phyloP scores from a whole-genome alignment of 768 basidiomycete species.

The Tulasnella sp. region DNA sequence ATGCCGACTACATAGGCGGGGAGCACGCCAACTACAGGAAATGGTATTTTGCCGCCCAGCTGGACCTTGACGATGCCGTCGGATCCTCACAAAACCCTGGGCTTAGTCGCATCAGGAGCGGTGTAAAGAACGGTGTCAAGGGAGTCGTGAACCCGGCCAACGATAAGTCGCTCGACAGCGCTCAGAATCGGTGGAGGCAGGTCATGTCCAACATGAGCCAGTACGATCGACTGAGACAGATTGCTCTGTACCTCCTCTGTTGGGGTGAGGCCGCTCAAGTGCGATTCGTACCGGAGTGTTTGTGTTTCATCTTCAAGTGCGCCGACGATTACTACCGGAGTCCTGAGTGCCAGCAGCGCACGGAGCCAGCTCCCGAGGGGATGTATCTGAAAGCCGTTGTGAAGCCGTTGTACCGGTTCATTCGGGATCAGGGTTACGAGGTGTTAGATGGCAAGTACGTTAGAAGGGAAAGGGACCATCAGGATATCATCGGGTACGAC shows the following conservation, averaged over 20 bases:
- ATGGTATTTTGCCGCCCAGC: constrained; percentile 99
- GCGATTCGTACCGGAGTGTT: constrained; percentile 88
- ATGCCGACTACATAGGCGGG: constrained; percentile 98
- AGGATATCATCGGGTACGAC: constrained; percentile 93
- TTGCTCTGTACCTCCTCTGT: constrained; percentile 87
- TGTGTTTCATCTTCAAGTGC: constrained; percentile 99
- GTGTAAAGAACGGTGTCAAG: constrained; percentile 37
- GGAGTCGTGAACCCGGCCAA: constrained; percentile 35
- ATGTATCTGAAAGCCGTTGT: constrained; percentile 84
- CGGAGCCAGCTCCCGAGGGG: constrained; percentile 89
- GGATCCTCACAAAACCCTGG: constrained; percentile 89
- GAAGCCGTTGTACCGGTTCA: constrained; percentile 91
- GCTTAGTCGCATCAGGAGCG: constrained; percentile 69
- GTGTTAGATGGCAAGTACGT: constrained; percentile 92
- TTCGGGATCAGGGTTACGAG: constrained; percentile 96
- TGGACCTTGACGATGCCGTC: constrained; percentile 95
- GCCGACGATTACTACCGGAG: constrained; percentile 99
- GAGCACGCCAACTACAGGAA: constrained; percentile 98
- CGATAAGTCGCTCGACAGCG: constrained; percentile 74
- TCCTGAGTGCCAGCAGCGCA: constrained; percentile 88
- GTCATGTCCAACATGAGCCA: constrained; percentile 99
- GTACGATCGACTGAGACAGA: constrained; percentile 92
- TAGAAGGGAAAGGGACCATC: constrained; percentile 83
- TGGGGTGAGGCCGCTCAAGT: constrained; percentile 99
- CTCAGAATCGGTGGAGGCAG: constrained; percentile 86